Conservation (phyloP, 352 stramenopile species). For the Globisporangium sylvaticum region DNA sequence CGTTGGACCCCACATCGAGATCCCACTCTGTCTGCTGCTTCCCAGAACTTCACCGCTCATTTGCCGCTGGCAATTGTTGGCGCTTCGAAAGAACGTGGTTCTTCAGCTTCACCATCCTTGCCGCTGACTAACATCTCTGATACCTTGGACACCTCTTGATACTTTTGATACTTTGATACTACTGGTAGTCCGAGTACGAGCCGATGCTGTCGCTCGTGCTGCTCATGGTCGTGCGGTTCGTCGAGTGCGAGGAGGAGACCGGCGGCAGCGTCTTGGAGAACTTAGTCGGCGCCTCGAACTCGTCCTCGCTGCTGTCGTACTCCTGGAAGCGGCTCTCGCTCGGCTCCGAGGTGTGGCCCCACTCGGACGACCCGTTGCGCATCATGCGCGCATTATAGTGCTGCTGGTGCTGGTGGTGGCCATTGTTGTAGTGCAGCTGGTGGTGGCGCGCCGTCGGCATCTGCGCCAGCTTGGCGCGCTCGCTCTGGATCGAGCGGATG, state of each 20-base stretch:
- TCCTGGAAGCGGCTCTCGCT: slow-evolving; percentile 14
- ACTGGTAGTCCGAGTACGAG: slow-evolving; percentile 16
- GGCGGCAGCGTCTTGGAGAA: neutral
- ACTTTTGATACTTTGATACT: neutral
- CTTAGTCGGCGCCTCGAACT: slow-evolving; percentile 3
- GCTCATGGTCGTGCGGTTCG: slow-evolving; percentile 18
- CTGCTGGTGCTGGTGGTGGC: neutral
- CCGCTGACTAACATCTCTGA: neutral
- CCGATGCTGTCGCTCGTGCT: slow-evolving; percentile 15
- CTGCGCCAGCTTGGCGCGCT: slow-evolving; percentile 20
- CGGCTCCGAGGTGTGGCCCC: neutral
- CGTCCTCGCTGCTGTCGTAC: slow-evolving; percentile 14
- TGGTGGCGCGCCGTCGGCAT: slow-evolving; percentile 7
- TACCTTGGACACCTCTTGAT: neutral
- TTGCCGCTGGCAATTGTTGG: neutral
- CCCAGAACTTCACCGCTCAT: neutral
- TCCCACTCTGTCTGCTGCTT: neutral
- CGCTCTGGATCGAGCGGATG: slow-evolving; percentile 37
- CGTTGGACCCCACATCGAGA: neutral
- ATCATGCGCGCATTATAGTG: neutral
- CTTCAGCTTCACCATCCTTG: too few species aligned
- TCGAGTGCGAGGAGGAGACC: slow-evolving; percentile 9
- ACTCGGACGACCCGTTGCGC: slow-evolving; percentile 8
- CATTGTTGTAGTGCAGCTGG: slow-evolving; percentile 5
- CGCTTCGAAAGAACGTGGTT: too few species aligned